These are phyloP conservation scores for Penicillium sp. DNA, from an alignment of 2,329 filamentous ascomycete genomes.

Conservation along the genomic window DNA sequence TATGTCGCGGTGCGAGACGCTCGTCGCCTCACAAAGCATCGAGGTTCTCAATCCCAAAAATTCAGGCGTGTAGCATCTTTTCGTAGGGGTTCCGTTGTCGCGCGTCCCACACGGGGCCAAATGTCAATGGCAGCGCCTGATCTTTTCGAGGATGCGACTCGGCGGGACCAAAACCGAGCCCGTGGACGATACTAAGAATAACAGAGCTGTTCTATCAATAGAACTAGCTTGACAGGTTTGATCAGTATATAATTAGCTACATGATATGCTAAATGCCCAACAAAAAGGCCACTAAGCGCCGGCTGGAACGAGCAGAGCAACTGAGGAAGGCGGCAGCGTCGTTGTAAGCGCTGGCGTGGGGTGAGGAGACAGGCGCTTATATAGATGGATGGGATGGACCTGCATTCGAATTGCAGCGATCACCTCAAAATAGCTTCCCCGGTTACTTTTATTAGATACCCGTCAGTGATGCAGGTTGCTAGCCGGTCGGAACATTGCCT, in stretches of 20 bases:
- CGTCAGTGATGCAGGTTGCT: conserved; percentile 1
- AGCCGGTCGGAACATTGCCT: conserved; percentile 16
- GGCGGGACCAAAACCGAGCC: neutral
- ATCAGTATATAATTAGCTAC: conserved; percentile 8
- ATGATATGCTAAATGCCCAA: neutral
- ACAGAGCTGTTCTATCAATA: conserved; percentile 15
- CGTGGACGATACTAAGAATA: conserved; percentile 12
- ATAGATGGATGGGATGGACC: conserved; percentile 5
- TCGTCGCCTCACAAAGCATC: neutral
- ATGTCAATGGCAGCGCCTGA: neutral
- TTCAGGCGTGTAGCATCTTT: neutral
- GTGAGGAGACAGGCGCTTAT: conserved; percentile 24
- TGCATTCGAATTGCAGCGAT: neutral
- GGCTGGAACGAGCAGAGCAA: neutral
- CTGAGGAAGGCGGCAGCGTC: neutral
- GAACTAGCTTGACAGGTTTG: conserved; percentile 7
- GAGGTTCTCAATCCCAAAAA: neutral
- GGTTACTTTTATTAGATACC: conserved; percentile 19
- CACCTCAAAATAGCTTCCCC: conserved; percentile 13
- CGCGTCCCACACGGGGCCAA: neutral
- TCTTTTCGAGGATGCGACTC: neutral
- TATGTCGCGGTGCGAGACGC: neutral
- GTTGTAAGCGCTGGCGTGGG: conserved; percentile 22
- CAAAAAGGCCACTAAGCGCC: neutral
- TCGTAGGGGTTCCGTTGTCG: neutral